Evolutionary conservation across 345 rosid species (phyloP), one percentile per base, ranked within the genome.

Genomic region (Hibiscus mutabilis): DNA sequence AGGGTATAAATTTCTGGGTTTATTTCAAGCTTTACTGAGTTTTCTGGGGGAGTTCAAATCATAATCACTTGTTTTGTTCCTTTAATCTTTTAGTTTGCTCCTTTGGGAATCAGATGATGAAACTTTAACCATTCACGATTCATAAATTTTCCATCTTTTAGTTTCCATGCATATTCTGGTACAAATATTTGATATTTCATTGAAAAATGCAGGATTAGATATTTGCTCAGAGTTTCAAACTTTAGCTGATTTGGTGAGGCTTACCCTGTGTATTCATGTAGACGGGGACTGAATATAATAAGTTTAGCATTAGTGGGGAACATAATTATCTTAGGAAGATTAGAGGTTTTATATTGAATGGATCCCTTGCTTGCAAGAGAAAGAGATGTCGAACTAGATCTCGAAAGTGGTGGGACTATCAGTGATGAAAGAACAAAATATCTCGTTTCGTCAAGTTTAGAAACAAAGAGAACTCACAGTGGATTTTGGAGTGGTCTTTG

Each of bases 321-420:
- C 12, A 25, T 66, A 66, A 10, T 37, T 15, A 1, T 66, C 57
- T 27, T 25, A 47, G 65, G 46, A 52, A 52, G 46, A 52, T 66
- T 47, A 7, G 22, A 24, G 61, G 18, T 19, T 57, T 59, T n/a
- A 21, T 47, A 18, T 66, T 61, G 73, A 58, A 81, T 83, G 84
- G 84, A 79, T 75, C 74, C 22, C 24, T 68, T 53, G 69, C 75
- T 73, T 69, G 69, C 33, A 18, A 67, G 79, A 70, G 86, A 77
- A 37, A 70, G 74, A 15, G 89, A 83, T 65, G 44, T 49, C 49
- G 85, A 82, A 71, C 74, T 77, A 1, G 93, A 88, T 79, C 74
- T 86, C 71, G 93, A 88, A 78, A 84, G 84, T 65, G 88, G 89
- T n/a, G 86, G 84, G 75, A 79, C 79, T 21, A 47, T 82, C 40